These are phyloP conservation scores for Pleurozium schreberi DNA, from an alignment of 225 moss, liverwort and hornwort genomes.

Conservation along the genomic window DNA sequence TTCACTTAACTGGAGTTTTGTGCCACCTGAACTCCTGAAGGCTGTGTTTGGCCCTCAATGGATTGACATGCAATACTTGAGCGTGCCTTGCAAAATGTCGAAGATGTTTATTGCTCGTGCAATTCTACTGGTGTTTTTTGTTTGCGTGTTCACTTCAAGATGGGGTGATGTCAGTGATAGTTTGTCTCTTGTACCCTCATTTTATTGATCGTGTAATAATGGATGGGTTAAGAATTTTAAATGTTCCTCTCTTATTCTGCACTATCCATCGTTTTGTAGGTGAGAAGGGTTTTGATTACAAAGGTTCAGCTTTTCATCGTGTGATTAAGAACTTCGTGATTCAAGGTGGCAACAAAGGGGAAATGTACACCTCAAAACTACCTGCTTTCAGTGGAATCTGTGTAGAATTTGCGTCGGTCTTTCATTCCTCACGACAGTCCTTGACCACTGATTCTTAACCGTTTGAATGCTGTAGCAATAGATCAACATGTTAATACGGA, in stretches of 20 bases:
- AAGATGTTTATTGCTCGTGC: background rate
- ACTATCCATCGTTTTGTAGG: slow-evolving; percentile 18
- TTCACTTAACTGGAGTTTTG: background rate
- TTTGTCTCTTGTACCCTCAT: background rate
- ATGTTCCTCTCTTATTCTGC: background rate
- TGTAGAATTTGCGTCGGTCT: background rate
- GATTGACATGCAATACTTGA: background rate
- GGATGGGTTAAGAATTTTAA: background rate
- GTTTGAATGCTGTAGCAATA: background rate
- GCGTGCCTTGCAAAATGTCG: background rate
- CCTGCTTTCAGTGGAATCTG: background rate
- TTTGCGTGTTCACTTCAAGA: background rate
- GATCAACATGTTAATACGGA: background rate
- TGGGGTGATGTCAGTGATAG: background rate
- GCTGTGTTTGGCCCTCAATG: background rate
- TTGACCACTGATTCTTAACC: background rate
- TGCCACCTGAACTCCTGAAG: background rate
- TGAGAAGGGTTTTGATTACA: slow-evolving; percentile 82
- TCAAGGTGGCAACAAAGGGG: slow-evolving; percentile 79
- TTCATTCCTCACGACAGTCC: background rate
- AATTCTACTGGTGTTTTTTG: background rate
- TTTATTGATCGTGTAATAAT: background rate
- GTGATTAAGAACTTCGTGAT: slow-evolving; percentile 94
- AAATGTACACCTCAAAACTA: slow-evolving; percentile 31
- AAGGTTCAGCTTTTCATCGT: slow-evolving; percentile 76